Evolutionary conservation across 768 basidiomycete species (phyloP), one percentile per base, ranked within the genome.

Genomic region (Suillus cothurnatus): DNA sequence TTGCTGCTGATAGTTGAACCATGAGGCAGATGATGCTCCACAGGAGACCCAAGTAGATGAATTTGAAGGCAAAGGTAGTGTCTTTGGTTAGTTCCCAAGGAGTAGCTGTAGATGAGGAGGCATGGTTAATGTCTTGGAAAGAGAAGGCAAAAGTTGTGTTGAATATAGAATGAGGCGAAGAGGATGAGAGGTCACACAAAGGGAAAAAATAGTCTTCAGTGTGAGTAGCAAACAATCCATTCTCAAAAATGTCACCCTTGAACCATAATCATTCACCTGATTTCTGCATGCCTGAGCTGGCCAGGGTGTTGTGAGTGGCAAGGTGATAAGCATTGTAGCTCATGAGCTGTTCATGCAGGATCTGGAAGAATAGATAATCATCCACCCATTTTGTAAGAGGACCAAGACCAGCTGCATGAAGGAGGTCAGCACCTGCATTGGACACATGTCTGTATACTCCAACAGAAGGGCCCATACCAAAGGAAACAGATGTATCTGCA

Each of bases 91-190:
- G 47, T 23, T 76, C 71, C 78, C 78, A 80, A 0, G 71, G 67
- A 26, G 73, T 70, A 2, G 78, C 76, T 34, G 80, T 70, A 2
- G 38, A n/a, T 1, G 49, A 15, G 0, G 80, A 80, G 0, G 81
- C 19, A 0, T 4, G 11, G 49, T 83, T 74, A 43, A 85, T 81
- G 61, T 84, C 81, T 2, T n/a, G n/a, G n/a, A n/a, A n/a, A n/a
- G n/a, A 38, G 64, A 19, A 71, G 65, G 57, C 61, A 52, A 63
- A 76, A 80, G 4, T 69, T 31, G 56, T 62, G 74, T 0, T 36
- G 2, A 0, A 15, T 15, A 64, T 80, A 2, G 2, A 47, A 11
- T n/a, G n/a, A 11, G 11, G 47, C 9, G n/a, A n/a, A 47, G n/a
- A 23, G 14, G 19, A n/a, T 3, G 11, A 47, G 23, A 47, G 47